These are phyloP conservation scores for Digitaria exilis DNA, from an alignment of 202 grass and related monocot species.

Conservation along the genomic window DNA sequence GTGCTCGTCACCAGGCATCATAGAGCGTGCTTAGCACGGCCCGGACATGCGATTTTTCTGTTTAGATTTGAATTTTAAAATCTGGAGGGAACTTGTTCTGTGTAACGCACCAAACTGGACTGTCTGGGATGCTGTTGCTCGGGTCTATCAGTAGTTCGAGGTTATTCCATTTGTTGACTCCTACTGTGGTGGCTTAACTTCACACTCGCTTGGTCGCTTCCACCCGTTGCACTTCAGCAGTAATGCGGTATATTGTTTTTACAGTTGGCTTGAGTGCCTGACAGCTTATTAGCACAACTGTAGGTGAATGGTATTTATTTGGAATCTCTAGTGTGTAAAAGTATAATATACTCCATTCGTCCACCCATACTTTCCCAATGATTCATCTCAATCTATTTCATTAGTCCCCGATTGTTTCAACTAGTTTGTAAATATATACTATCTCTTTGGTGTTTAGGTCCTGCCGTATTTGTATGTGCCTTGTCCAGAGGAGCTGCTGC, in stretches of 20 bases:
- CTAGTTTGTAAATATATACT: slow-evolving; percentile 24
- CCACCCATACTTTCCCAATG: neutral
- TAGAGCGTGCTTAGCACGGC: neutral
- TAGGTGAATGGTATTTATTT: neutral
- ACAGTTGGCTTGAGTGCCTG: neutral
- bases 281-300: neutral
- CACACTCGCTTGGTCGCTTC: neutral
- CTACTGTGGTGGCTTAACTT: neutral
- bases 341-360: neutral
- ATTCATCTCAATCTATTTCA: neutral
- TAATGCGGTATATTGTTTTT: neutral
- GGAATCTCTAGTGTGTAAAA: neutral
- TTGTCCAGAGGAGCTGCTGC: slow-evolving; percentile 69
- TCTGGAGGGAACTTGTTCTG: slow-evolving; percentile 36
- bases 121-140: slow-evolving; percentile 2
- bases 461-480: slow-evolving; percentile 91
- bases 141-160: slow-evolving; percentile 1
- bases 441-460: slow-evolving; percentile 53
- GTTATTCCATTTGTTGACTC: neutral
- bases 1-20: neutral
- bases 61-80: slow-evolving; percentile 22
- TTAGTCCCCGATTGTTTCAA: neutral
- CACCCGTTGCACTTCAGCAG: neutral
- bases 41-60: neutral
- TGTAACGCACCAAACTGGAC: neutral